Conservation (phyloP, 805 yeast genomes). For the Dipodascus albidus region DNA sequence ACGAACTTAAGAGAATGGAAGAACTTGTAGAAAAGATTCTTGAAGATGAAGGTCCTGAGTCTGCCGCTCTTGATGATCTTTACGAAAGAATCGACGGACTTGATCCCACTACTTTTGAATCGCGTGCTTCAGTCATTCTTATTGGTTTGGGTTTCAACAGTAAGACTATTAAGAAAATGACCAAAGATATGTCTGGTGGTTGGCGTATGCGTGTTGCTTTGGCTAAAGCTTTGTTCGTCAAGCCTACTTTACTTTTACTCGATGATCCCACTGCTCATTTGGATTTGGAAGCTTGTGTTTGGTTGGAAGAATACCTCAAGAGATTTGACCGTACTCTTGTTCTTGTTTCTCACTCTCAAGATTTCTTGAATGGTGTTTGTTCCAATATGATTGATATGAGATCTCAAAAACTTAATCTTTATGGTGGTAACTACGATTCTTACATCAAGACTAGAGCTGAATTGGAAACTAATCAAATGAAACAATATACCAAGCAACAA, state of each 20-base stretch:
- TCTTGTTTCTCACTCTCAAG: constrained; percentile 95
- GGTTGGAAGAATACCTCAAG: constrained; percentile 97
- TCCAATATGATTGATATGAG: constrained; percentile 98
- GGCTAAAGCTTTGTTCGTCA: constrained; percentile 94
- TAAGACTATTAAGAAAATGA: constrained; percentile 77
- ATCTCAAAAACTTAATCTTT: constrained; percentile 55
- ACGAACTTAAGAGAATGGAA: constrained; percentile 82
- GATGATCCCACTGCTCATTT: constrained; percentile 99
- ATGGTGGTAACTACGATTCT: constrained; percentile 98
- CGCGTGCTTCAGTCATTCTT: constrained; percentile 90
- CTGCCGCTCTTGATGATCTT: constrained; percentile 69
- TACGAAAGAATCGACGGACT: constrained; percentile 92
- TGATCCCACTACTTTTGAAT: constrained; percentile 94
- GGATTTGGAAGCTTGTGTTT: constrained; percentile 98
- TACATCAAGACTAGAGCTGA: constrained; percentile 91
- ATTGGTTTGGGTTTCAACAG: constrained; percentile 95
- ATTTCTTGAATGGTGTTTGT: constrained; percentile 98
- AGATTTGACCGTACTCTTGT: constrained; percentile 89
- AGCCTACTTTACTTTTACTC: constrained; percentile 85
- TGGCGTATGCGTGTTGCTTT: constrained; percentile 99
- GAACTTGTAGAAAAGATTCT: constrained; percentile 81
- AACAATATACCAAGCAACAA: constrained; percentile 93
- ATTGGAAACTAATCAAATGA: constrained; percentile 94
- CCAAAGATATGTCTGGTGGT: constrained; percentile 99
- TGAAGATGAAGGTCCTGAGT: constrained; percentile 90